Conservation (phyloP, 495 filamentous ascomycete species). For the Talaromyces trachyspermus region DNA sequence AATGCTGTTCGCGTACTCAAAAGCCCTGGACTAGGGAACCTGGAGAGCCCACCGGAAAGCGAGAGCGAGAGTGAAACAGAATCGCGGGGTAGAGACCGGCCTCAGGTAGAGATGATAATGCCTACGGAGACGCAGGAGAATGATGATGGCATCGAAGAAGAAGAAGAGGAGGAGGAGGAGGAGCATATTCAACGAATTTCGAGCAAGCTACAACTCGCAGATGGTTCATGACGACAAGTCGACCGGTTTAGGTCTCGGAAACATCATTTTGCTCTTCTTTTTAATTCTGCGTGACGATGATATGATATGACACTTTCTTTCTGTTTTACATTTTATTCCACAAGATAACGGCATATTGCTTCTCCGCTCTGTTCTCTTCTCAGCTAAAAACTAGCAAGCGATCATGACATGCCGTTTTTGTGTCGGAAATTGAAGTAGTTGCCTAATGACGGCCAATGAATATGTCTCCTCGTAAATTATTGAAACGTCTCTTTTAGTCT, state of each 20-base stretch:
- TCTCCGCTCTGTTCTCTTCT: no score
- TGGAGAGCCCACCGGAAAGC: conserved; percentile 33
- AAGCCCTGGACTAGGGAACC: conserved; percentile 22
- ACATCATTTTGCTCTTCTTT: background rate
- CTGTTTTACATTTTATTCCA: no score
- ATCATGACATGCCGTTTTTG: no score
- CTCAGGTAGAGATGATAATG: background rate
- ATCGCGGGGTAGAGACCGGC: conserved; percentile 5
- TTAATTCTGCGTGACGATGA: background rate
- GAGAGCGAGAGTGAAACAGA: conserved; percentile 34
- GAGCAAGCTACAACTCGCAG: conserved; percentile 7
- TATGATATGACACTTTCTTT: conserved; percentile 3
- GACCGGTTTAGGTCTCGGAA: background rate
- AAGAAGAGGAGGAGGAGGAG: conserved; percentile 3
- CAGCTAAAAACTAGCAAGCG: no score
- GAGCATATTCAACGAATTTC: background rate
- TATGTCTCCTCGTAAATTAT: no score
- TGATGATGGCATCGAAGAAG: background rate
- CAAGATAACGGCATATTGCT: no score
- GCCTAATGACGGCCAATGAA: no score
- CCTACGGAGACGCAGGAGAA: conserved; percentile 9
- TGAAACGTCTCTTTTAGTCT: no score
- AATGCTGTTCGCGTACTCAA: conserved; percentile 21
- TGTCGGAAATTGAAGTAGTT: no score
- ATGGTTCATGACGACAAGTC: conserved; percentile 4